Percentiles rank a stretch among this genome's conserved stretches.
phyloP scores from a whole-genome alignment of 345 rosid species.

The Geranium rotundifolium region DNA sequence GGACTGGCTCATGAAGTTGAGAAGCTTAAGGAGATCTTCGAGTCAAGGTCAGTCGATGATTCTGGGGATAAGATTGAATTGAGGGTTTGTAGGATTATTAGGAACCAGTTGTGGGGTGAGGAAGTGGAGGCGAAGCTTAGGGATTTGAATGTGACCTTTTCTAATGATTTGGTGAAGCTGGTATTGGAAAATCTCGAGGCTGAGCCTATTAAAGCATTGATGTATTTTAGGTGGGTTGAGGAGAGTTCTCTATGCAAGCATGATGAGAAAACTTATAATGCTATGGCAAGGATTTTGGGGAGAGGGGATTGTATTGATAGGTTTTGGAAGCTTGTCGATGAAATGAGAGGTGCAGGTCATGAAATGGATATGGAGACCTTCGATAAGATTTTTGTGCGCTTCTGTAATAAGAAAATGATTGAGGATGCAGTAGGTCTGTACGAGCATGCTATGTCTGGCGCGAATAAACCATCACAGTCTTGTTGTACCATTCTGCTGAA shows the following conservation, averaged over 20 bases:
- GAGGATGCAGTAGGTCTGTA: slow-evolving; percentile 68
- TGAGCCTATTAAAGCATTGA: slow-evolving; percentile 61
- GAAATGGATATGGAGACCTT: slow-evolving; percentile 63
- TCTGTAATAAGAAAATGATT: slow-evolving; percentile 51
- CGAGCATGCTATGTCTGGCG: slow-evolving; percentile 59
- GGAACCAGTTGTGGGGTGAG: slow-evolving; percentile 60
- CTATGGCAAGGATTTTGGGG: slow-evolving; percentile 61
- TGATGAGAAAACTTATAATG: slow-evolving; percentile 54
- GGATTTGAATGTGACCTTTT: slow-evolving; percentile 38
- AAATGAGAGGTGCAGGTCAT: slow-evolving; percentile 49
- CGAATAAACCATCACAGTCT: slow-evolving; percentile 39
- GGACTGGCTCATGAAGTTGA: slow-evolving; percentile 45
- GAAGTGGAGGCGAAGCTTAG: slow-evolving; percentile 42
- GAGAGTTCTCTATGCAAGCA: slow-evolving; percentile 51
- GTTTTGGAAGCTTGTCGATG: slow-evolving; percentile 62
- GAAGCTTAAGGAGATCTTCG: slow-evolving; percentile 45
- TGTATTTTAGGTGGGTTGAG: slow-evolving; percentile 75
- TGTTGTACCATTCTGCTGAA: slow-evolving; percentile 49
- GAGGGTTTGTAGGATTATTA: slow-evolving; percentile 52
- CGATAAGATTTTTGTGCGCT: slow-evolving; percentile 36
- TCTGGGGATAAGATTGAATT: slow-evolving; percentile 36
- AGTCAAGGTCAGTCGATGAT: slow-evolving; percentile 41
- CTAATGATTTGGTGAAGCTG: slow-evolving; percentile 42
- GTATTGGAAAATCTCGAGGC: slow-evolving; percentile 56
- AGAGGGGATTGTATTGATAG: slow-evolving; percentile 68